Base-by-base conservation (phyloP, 192 early-diverging fungal genomes). In the Backusella tarrabulga region DNA sequence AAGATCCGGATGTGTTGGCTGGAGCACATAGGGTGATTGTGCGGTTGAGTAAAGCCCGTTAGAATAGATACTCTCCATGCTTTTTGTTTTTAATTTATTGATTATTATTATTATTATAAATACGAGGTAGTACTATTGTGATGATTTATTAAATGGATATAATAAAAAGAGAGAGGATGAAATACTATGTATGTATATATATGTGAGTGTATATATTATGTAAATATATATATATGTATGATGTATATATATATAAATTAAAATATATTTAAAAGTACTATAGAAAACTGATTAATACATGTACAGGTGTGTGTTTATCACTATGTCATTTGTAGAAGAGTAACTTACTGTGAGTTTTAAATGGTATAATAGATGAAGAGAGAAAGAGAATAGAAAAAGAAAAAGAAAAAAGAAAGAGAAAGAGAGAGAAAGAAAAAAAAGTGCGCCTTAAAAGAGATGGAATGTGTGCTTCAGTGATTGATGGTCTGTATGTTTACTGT, bases 401-500 rank as follows among this genome's bases (percentile, higher is more conserved):
- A 54, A 36, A 63, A 40, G 29, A 4, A 66, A 26, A 60, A 60
- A 12, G 11, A 66, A 66, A 74, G 11, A 66, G 11, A 74, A 29
- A 26, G 2, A 63, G 35, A 41, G 7, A 23, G 35, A 60, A 26
- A 66, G 17, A 44, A 50, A 23, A 60, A 52, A 26, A 60, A 26
- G 46, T 50, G 6, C 19, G 46, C 19, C 46, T 50, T 50, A 60
- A 60, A 60, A 60, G 17, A 60, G 23, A 60, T 50, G 40, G 54
- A 52, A 63, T 73, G 46, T 50, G 50, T 60, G 72, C 72, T 56
- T 73, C 72, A 67, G 29, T 67, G 73, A 75, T 75, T 75, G 73
- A 75, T 60, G 67, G 54, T 60, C 38, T 73, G 35, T 74, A 19
- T 74, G 66, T 75, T 66, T 66, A 75, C 56, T 74, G 73, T 74